Evolutionary conservation across 2,329 filamentous ascomycete species (phyloP).

Genomic region (Aphanoascus verrucosus): DNA sequence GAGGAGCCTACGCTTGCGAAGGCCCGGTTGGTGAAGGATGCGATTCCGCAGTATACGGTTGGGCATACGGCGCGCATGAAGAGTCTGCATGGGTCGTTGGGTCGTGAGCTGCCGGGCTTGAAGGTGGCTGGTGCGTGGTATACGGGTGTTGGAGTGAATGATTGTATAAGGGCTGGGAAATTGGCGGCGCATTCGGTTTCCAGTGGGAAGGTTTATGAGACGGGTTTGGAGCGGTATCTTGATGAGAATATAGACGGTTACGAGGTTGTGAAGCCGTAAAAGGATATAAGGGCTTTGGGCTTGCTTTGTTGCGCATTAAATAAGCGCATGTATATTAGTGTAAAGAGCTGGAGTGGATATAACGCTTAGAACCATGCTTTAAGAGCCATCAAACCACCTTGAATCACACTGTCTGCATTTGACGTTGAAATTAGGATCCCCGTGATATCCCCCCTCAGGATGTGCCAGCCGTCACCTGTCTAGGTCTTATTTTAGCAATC

Average conservation of each 20-base stretch:
- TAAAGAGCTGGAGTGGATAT: neutral
- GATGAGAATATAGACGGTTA: conserved; percentile 5
- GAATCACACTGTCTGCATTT: neutral
- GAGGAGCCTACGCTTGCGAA: conserved; percentile 51
- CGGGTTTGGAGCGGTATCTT: conserved; percentile 28
- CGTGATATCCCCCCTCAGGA: neutral
- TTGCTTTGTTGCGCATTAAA: neutral
- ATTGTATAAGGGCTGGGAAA: conserved; percentile 48
- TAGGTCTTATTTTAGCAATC: too few relatives aligned
- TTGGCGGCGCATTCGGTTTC: conserved; percentile 34
- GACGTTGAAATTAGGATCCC: neutral
- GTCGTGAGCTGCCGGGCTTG: conserved; percentile 45
- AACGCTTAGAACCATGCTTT: neutral
- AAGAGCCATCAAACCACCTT: neutral
- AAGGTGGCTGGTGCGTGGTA: conserved; percentile 52
- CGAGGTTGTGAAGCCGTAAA: neutral
- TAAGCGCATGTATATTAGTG: neutral
- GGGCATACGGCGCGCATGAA: conserved; percentile 59
- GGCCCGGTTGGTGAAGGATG: conserved; percentile 54
- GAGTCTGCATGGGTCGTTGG: conserved; percentile 46
- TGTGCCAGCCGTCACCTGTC: neutral
- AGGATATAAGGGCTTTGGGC: neutral
- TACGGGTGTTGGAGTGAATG: conserved; percentile 41
- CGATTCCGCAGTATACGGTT: conserved; percentile 82
- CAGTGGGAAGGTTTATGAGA: conserved; percentile 16